Evolutionary conservation across 108 stramenopile species (phyloP).

Genomic region (Cyclotella cryptica): DNA sequence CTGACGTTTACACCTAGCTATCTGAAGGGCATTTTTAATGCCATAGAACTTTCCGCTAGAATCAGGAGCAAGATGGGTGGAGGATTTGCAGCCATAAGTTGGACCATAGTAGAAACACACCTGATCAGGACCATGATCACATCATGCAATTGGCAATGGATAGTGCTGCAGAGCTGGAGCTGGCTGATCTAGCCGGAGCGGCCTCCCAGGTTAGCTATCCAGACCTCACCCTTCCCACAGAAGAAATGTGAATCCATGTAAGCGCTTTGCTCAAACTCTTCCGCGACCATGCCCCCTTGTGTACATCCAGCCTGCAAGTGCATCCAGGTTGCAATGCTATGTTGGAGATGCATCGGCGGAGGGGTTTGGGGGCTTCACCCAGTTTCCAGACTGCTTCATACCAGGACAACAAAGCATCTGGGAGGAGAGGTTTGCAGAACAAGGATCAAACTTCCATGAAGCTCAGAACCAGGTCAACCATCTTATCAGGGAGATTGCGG

Average conservation of each 20-base stretch:
- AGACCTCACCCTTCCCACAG: background rate
- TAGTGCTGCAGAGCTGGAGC: conserved; percentile 3
- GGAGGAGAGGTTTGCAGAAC: background rate
- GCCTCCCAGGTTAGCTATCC: background rate
- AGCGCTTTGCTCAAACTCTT: too few species aligned
- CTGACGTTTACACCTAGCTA: too few species aligned
- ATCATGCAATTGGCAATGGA: background rate
- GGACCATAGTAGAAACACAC: conserved; percentile 1
- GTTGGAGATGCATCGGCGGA: conserved; percentile 14
- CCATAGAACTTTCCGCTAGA: too few species aligned
- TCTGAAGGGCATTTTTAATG: too few species aligned
- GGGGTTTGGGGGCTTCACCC: background rate
- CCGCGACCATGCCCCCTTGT: background rate
- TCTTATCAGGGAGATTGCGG: background rate
- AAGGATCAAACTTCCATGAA: conserved; percentile 15
- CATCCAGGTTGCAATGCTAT: background rate
- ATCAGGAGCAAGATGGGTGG: too few species aligned
- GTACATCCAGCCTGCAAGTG: background rate
- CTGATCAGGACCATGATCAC: background rate
- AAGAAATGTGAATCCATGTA: conserved; percentile 1
- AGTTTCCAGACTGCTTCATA: conserved; percentile 1
- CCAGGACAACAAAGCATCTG: conserved; percentile 7
- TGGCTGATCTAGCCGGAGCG: background rate
- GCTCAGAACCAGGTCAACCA: conserved; percentile 11
- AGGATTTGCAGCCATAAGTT: too few species aligned